These are phyloP conservation scores for Botryotinia narcissicola DNA, from an alignment of 2,329 filamentous ascomycete genomes.

Conservation along the genomic window DNA sequence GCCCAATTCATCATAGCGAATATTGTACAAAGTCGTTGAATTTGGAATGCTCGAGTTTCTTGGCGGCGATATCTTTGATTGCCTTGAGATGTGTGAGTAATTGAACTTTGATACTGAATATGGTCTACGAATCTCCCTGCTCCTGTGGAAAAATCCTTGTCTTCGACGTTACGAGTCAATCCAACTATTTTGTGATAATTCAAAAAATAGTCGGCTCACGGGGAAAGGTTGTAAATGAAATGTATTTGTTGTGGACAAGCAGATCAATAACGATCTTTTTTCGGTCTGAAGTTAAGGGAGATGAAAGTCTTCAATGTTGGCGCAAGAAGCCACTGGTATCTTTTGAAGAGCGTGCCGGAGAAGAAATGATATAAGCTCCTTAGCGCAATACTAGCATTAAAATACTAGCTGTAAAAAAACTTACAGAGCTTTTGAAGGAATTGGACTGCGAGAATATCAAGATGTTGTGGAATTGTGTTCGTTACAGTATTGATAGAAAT, in stretches of 20 bases:
- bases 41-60: not conserved
- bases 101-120: not conserved
- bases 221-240: not conserved
- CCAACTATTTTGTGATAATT: not conserved
- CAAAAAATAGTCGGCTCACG: not conserved
- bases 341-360: not conserved
- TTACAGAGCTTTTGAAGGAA: not conserved
- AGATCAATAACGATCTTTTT: not conserved
- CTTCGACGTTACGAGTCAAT: not conserved
- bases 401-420: not conserved
- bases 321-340: not conserved
- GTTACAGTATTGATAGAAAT: not conserved
- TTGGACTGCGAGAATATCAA: not conserved
- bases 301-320: not conserved
- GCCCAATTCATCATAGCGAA: slow-evolving; percentile 34
- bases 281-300: not conserved
- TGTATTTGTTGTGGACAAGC: too few relatives aligned
- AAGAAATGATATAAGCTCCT: not conserved
- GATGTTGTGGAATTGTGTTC: not conserved
- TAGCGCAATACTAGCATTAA: not conserved
- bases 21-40: not conserved
- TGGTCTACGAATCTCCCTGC: not conserved
- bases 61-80: not conserved
- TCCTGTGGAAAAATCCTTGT: not conserved
- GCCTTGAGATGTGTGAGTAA: not conserved